Evolutionary conservation across 2,329 filamentous ascomycete species (phyloP).

Genomic region (Davidsoniella virescens): DNA sequence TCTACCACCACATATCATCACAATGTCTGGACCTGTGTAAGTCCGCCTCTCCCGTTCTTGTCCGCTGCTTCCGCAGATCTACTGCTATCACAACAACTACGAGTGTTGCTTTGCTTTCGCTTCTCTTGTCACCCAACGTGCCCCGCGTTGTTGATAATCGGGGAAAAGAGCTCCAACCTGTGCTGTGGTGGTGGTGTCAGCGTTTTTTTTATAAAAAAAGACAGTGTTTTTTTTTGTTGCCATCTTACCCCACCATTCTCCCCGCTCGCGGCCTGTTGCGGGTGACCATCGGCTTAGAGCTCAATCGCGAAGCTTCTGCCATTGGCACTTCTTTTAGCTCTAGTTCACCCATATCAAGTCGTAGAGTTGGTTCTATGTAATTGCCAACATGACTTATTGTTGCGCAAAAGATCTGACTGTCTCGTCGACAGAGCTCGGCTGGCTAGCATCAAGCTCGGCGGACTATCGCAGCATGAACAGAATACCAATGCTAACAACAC

Average conservation of each 20-base stretch:
- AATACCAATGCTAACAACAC: slow-evolving; percentile 36
- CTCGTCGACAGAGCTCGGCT: slow-evolving; percentile 48
- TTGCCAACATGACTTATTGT: not conserved
- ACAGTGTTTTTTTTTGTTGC: not conserved
- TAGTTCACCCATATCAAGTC: no score
- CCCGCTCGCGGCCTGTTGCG: slow-evolving; percentile 22
- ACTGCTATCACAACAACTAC: no score
- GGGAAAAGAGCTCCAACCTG: no score
- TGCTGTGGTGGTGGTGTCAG: no score
- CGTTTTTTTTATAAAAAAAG: no score
- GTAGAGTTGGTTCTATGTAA: no score
- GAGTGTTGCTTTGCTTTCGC: not conserved
- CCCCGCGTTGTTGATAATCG: no score
- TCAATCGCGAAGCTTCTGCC: not conserved
- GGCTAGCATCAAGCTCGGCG: slow-evolving; percentile 49
- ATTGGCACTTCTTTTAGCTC: no score
- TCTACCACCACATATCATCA: slow-evolving; percentile 19
- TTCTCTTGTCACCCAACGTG: no score
- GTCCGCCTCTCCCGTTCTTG: slow-evolving; percentile 21
- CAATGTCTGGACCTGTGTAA: slow-evolving; percentile 54
- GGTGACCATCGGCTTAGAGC: not conserved
- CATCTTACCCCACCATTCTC: slow-evolving; percentile 18
- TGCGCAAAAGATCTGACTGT: not conserved
- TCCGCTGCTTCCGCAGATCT: not conserved
- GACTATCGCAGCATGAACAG: slow-evolving; percentile 12